Evolutionary conservation across 2,329 filamentous ascomycete species (phyloP).

Genomic region (Lasiodiplodia theobromae): DNA sequence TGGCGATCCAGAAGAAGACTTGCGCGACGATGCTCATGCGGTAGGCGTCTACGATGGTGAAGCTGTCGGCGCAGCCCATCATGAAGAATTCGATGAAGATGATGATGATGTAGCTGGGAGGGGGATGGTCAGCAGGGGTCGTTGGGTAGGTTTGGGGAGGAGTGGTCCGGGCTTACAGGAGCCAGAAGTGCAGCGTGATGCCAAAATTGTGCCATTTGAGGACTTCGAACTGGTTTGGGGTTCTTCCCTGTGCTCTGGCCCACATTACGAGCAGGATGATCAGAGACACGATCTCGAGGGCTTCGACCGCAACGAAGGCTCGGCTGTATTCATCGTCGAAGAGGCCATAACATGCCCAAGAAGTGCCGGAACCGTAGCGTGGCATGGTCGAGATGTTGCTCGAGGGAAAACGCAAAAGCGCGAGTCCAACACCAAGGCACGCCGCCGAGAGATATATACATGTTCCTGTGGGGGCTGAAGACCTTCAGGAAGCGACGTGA

Average conservation of each 20-base stretch:
- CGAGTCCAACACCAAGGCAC: too few species aligned
- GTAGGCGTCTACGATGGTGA: not conserved
- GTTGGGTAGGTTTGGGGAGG: not conserved
- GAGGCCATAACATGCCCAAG: not conserved
- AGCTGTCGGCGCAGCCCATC: not conserved
- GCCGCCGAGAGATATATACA: not conserved
- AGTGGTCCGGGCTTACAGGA: not conserved
- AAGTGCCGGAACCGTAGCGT: not conserved
- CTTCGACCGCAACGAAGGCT: not conserved
- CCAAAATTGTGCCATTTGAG: slow-evolving; percentile 6
- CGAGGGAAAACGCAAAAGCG: not conserved
- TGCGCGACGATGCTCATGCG: not conserved
- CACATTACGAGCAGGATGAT: not conserved
- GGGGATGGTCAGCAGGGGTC: not conserved
- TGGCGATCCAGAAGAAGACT: not conserved
- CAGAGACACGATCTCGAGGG: not conserved
- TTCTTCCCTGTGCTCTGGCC: not conserved
- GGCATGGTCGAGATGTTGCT: not conserved
- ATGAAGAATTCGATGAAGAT: not conserved
- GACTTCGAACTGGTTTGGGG: not conserved
- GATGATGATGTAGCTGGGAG: not conserved
- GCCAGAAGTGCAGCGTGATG: not conserved
- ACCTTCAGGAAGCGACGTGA: not conserved
- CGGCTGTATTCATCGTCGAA: not conserved
- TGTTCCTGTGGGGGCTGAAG: too few species aligned